Base-by-base conservation (phyloP, 495 filamentous ascomycete species). In the Aspergillus ostianus region DNA sequence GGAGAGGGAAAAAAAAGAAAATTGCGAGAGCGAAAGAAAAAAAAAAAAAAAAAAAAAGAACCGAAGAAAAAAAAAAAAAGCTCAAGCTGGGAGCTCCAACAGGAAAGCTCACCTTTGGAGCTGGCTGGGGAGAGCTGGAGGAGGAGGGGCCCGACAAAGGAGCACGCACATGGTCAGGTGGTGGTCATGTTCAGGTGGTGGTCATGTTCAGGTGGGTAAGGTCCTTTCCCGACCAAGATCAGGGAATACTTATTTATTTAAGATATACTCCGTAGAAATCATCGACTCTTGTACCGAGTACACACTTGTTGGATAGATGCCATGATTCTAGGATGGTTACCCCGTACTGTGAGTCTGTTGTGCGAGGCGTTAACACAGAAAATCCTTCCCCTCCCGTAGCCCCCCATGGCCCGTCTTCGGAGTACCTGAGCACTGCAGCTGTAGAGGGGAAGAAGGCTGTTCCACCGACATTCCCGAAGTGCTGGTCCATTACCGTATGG, bases 111-210 rank as follows among this genome's bases (percentile, higher is more conserved):
- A 30, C 41, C 32, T 15, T 56, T 7, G 49, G 57, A 61, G 58
- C 61, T 61, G 60, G 58, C 61, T 61, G 64, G 64, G 61, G 61
- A 63, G 60, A 63, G 64, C 60, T 63, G 60, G 55, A 50, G 53
- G 20, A 52, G 56, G 57, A 49, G 63, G 53, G 59, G 57, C 30
- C 32, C 13, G 52, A 45, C 19, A 44, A 54, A 65, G 20, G 57
- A 32, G 30, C 7, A 53, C 45, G 63, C 59, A 62, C 59, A 57
- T 60, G 56, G 56, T 54, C 18, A 23, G 32, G 23, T 54, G 41
- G 41, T 46, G 41, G 51, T 44, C 17, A 17, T 20, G 26, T n/a
- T 53, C 51, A 26, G 27, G 29, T 32, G n/a, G n/a, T n/a, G n/a
- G n/a, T n/a, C n/a, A n/a, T n/a, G 29, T 32, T 32, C 8, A 10